phyloP scores from a whole-genome alignment of 179 eudicot species.

The Camellia oleifera region DNA sequence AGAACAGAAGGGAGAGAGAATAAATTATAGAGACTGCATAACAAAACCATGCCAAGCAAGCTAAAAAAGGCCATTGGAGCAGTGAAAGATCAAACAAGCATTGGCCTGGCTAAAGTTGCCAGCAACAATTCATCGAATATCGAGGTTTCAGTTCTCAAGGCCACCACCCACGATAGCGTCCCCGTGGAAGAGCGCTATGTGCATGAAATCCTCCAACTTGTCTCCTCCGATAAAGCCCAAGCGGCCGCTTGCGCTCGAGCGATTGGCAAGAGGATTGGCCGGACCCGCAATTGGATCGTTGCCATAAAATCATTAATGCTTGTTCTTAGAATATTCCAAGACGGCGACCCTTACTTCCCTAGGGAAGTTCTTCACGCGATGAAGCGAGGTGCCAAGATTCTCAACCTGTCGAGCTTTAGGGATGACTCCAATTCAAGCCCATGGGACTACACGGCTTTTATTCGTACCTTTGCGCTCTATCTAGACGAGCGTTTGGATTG shows the following conservation, averaged over 20 bases:
- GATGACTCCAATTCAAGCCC: slow-evolving; percentile 68
- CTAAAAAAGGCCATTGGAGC: slow-evolving; percentile 74
- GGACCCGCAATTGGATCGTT: slow-evolving; percentile 85
- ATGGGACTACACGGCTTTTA: slow-evolving; percentile 85
- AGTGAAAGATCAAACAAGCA: slow-evolving; percentile 90
- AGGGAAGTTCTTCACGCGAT: slow-evolving; percentile 74
- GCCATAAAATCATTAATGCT: slow-evolving; percentile 72
- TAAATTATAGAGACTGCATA: too few species aligned
- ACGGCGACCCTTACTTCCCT: slow-evolving; percentile 92
- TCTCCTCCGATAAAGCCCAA: slow-evolving; percentile 46
- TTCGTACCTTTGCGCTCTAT: slow-evolving; percentile 67
- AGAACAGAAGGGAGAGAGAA: neutral
- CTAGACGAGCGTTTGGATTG: slow-evolving; percentile 86
- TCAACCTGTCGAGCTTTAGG: slow-evolving; percentile 61
- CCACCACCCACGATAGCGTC: slow-evolving; percentile 67
- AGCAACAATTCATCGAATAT: slow-evolving; percentile 46
- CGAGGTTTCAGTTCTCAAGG: slow-evolving; percentile 71
- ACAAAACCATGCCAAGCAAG: slow-evolving; percentile 57
- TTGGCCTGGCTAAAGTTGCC: slow-evolving; percentile 69
- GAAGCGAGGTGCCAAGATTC: slow-evolving; percentile 72
- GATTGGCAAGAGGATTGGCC: slow-evolving; percentile 67
- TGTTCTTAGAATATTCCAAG: slow-evolving; percentile 71
- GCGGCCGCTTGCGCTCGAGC: slow-evolving; percentile 76
- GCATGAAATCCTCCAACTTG: slow-evolving; percentile 38
- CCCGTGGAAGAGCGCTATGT: slow-evolving; percentile 63